Percentiles rank a stretch among this genome's conserved stretches.
Evolutionary conservation across 306 rosid genomes (phyloP).

Genomic region (Crotalaria pallida): DNA sequence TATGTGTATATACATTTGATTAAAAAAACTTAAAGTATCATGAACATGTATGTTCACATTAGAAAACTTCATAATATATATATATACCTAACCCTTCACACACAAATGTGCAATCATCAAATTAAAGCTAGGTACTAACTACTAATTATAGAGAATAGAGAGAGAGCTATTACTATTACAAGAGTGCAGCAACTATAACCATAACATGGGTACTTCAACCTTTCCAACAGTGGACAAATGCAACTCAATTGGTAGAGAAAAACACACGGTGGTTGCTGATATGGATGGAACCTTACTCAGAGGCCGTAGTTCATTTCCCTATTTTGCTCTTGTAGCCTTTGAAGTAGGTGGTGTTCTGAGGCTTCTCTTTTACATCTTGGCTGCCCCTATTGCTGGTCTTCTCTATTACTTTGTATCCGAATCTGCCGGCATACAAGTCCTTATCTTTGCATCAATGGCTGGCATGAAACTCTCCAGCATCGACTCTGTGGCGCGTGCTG

Average conservation of each 20-base stretch:
- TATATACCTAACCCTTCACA: too few relatives aligned
- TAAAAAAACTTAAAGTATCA: too few relatives aligned
- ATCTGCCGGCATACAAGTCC: slow-evolving; percentile 64
- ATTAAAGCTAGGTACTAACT: too few relatives aligned
- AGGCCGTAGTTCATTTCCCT: slow-evolving; percentile 80
- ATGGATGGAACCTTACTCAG: slow-evolving; percentile 81
- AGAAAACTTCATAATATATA: too few relatives aligned
- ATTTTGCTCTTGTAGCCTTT: slow-evolving; percentile 69
- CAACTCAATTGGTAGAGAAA: slow-evolving; percentile 52
- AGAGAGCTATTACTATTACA: neutral
- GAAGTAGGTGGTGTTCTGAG: slow-evolving; percentile 71
- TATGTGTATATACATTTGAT: too few relatives aligned
- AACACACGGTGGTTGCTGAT: slow-evolving; percentile 71
- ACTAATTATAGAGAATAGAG: neutral
- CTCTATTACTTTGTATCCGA: slow-evolving; percentile 73
- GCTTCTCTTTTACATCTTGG: slow-evolving; percentile 53
- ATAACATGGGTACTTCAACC: slow-evolving; percentile 7
- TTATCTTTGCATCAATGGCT: slow-evolving; percentile 50
- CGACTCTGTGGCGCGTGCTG: slow-evolving; percentile 72
- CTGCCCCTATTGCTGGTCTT: slow-evolving; percentile 60
- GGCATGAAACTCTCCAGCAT: slow-evolving; percentile 55
- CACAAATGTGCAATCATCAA: too few relatives aligned
- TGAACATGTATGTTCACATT: too few relatives aligned
- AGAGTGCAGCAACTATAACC: neutral
- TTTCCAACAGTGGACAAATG: slow-evolving; percentile 61